These are phyloP conservation scores for Talaromyces pinophilus DNA, from an alignment of 2,329 filamentous ascomycete genomes.

Conservation along the genomic window DNA sequence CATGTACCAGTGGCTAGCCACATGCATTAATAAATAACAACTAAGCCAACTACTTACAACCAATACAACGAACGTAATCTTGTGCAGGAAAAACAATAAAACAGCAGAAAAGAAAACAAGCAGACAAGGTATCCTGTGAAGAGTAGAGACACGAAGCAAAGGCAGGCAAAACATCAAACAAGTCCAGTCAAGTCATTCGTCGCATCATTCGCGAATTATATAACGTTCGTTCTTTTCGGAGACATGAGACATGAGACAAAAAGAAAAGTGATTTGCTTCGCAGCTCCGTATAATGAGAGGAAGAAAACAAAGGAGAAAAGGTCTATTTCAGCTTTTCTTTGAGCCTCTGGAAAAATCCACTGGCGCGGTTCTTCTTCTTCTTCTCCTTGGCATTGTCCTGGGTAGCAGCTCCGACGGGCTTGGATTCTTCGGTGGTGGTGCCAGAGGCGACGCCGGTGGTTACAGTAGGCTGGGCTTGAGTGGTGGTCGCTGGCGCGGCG, in stretches of 20 bases:
- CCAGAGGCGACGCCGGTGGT: constrained; percentile 25
- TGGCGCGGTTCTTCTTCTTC: constrained; percentile 68
- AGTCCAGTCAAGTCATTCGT: constrained; percentile 12
- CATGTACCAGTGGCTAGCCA: constrained; percentile 6
- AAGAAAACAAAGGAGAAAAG: neutral
- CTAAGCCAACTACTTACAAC: constrained; percentile 4
- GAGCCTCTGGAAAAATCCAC: constrained; percentile 59
- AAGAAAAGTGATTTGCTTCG: constrained; percentile 1
- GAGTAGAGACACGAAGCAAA: constrained; percentile 8
- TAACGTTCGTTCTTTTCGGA: neutral
- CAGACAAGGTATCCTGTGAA: constrained; percentile 17
- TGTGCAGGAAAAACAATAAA: neutral
- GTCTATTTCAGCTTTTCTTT: constrained; percentile 56
- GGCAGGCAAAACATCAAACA: constrained; percentile 8
- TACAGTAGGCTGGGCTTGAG: constrained; percentile 21
- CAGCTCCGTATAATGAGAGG: constrained; percentile 11
- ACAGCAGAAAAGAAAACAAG: neutral
- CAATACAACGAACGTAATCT: constrained; percentile 1
- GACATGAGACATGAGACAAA: neutral
- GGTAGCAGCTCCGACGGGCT: constrained; percentile 23
- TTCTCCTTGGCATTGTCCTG: constrained; percentile 49
- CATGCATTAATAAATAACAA: constrained; percentile 6
- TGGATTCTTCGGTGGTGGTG: constrained; percentile 26
- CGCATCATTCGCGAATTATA: constrained; percentile 10
- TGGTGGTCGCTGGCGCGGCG: neutral